Percentiles rank a stretch among this genome's conserved stretches.
These are phyloP conservation scores for Thalassiosira livingstoniorum DNA, from an alignment of 352 stramenopile genomes.

Conservation along the genomic window DNA sequence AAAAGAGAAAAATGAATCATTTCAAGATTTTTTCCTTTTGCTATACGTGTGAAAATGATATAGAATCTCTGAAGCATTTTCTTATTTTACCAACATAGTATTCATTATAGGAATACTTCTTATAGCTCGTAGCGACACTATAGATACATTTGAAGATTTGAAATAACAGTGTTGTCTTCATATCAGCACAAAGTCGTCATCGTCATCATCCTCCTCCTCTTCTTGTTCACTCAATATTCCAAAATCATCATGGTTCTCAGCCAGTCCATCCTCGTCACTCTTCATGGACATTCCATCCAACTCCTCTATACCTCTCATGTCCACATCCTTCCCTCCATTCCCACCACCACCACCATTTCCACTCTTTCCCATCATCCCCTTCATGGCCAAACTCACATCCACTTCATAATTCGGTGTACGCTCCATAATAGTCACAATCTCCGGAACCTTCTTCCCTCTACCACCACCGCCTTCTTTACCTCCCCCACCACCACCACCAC, in stretches of 20 bases:
- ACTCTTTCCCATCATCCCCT: slow-evolving; percentile 60
- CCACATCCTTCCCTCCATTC: not conserved
- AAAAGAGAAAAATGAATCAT: no score
- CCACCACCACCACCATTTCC: slow-evolving; percentile 3
- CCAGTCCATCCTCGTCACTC: slow-evolving; percentile 25
- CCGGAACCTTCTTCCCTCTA: slow-evolving; percentile 46
- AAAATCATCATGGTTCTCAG: not conserved
- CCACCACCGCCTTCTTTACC: no score
- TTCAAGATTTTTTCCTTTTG: no score
- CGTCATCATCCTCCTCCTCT: slow-evolving; percentile 40
- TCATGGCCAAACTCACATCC: slow-evolving; percentile 63
- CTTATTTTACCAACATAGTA: no score
- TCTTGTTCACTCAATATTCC: not conserved
- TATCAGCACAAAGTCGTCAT: slow-evolving; percentile 62
- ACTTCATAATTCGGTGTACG: slow-evolving; percentile 77
- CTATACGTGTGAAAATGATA: no score
- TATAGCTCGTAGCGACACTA: no score
- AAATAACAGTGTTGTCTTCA: no score
- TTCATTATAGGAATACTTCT: no score
- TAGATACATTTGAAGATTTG: no score
- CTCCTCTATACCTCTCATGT: slow-evolving; percentile 13
- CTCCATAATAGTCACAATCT: slow-evolving; percentile 77
- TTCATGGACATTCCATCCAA: slow-evolving; percentile 55
- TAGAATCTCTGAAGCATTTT: no score
- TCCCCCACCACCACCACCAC: no score